Conservation (phyloP, 495 filamentous ascomycete genomes). For the Apodospora peruviana region DNA sequence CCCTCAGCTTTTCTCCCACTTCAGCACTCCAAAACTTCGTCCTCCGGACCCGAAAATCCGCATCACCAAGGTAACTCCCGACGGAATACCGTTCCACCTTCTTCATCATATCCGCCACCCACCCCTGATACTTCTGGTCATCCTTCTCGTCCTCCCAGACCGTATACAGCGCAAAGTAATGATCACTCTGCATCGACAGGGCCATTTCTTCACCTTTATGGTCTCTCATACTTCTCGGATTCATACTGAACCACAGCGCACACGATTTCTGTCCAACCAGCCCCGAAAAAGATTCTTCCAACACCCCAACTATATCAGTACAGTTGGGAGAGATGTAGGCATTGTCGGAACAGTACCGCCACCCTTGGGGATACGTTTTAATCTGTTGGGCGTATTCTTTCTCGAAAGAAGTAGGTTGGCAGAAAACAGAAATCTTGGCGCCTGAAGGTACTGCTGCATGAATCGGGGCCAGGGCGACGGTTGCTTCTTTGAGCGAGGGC, state of each 20-base stretch:
- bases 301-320: slow-evolving; percentile 32
- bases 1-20: slow-evolving; percentile 25
- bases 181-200: slow-evolving; percentile 45
- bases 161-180: slow-evolving; percentile 49
- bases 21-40: slow-evolving; percentile 42
- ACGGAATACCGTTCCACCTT: slow-evolving; percentile 28
- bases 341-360: slow-evolving; percentile 47
- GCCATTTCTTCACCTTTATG: slow-evolving; percentile 37
- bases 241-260: slow-evolving; percentile 46
- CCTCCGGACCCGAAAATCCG: slow-evolving; percentile 40
- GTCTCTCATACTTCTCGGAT: slow-evolving; percentile 25
- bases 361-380: slow-evolving; percentile 31
- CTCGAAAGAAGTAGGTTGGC: slow-evolving; percentile 32
- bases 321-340: slow-evolving; percentile 38
- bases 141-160: slow-evolving; percentile 44
- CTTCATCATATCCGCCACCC: slow-evolving; percentile 37
- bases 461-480: slow-evolving; percentile 24
- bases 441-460: slow-evolving; percentile 33
- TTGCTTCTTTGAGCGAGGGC: slow-evolving; percentile 24
- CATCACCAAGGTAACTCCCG: slow-evolving; percentile 49
- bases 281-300: slow-evolving; percentile 40
- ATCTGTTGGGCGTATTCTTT: slow-evolving; percentile 37
- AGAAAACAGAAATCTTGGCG: slow-evolving; percentile 24
- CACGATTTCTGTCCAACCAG: slow-evolving; percentile 36
- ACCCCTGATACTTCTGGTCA: slow-evolving; percentile 32